Evolutionary conservation across 2,329 filamentous ascomycete genomes (phyloP).

Genomic region (Fusarium torulosum): DNA sequence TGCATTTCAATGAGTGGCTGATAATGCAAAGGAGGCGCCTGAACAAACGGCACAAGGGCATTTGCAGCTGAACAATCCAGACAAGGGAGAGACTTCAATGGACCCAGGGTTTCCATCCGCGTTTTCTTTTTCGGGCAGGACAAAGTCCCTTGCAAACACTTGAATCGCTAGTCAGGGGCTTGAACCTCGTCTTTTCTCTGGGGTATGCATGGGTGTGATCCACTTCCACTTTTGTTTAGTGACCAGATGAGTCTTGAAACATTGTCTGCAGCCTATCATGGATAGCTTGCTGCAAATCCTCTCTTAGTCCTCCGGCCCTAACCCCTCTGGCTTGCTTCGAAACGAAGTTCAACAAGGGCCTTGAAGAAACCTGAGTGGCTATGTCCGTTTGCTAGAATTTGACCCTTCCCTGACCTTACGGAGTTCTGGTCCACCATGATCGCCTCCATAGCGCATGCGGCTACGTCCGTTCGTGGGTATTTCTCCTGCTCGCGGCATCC

Average conservation of each 20-base stretch:
- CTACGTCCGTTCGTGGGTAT: conserved; percentile 41
- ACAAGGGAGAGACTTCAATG: conserved; percentile 10
- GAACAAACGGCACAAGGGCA: conserved; percentile 19
- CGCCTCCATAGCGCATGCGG: conserved; percentile 28
- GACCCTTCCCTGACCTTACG: conserved; percentile 50
- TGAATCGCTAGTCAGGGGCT: conserved; percentile 47
- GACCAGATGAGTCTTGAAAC: conserved; percentile 49
- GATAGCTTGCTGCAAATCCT: conserved; percentile 30
- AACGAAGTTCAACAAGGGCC: conserved; percentile 48
- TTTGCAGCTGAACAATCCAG: conserved; percentile 39
- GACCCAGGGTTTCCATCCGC: conserved; percentile 1
- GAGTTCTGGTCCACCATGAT: conserved; percentile 36
- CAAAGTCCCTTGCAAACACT: conserved; percentile 29
- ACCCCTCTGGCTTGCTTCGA: conserved; percentile 56
- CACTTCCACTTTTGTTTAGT: conserved; percentile 45
- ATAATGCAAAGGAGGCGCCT: conserved; percentile 22
- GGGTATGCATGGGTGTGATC: conserved; percentile 36
- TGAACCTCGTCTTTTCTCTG: conserved; percentile 38
- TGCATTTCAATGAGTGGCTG: conserved; percentile 32
- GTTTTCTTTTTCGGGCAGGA: conserved; percentile 16
- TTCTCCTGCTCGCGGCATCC: conserved; percentile 22
- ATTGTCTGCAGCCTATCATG: conserved; percentile 51
- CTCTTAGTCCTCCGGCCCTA: conserved; percentile 48
- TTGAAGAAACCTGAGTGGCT: conserved; percentile 44
- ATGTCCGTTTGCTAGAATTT: conserved; percentile 28